A percentile compares a stretch with the other conserved stretches of the same genome.
Conservation (phyloP, 2,329 filamentous ascomycete species). For the Alternaria conjuncta region DNA sequence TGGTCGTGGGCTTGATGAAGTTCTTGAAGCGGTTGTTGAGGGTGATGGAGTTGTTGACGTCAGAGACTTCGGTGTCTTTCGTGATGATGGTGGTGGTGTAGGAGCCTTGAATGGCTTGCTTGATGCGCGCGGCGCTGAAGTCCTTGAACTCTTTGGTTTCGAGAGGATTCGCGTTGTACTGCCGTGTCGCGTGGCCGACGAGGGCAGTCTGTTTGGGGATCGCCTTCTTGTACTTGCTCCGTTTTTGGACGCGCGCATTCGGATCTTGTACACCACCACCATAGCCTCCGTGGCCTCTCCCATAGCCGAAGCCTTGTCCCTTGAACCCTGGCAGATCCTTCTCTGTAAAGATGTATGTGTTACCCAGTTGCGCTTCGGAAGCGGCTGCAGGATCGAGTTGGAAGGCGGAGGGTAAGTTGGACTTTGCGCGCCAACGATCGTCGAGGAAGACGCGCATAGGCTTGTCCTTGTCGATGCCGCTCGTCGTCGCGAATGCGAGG, state of each 20-base stretch:
- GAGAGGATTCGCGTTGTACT: conserved; percentile 59
- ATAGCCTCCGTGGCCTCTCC: conserved; percentile 26
- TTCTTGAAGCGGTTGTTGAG: conserved; percentile 42
- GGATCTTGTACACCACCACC: conserved; percentile 38
- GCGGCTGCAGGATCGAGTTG: conserved; percentile 67
- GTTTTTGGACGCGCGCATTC: conserved; percentile 42
- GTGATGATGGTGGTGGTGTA: conserved; percentile 40
- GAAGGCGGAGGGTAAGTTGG: conserved; percentile 85
- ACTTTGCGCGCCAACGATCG: conserved; percentile 69
- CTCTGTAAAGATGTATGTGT: conserved; percentile 92
- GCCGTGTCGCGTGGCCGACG: conserved; percentile 65
- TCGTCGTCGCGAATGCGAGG: conserved; percentile 33
- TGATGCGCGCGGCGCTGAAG: conserved; percentile 50
- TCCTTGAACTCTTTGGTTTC: conserved; percentile 52
- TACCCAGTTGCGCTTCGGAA: conserved; percentile 70
- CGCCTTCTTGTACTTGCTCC: conserved; percentile 44
- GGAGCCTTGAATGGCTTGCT: conserved; percentile 54
- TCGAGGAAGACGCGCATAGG: conserved; percentile 73
- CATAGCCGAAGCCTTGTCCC: conserved; percentile 35
- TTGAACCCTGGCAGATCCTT: conserved; percentile 84
- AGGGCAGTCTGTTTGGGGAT: conserved; percentile 59
- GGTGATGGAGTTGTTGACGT: conserved; percentile 33
- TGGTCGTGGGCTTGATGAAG: conserved; percentile 36
- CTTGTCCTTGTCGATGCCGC: conserved; percentile 34
- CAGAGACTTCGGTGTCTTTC: conserved; percentile 31